These are phyloP conservation scores for Fusarium equiseti DNA, from an alignment of 2,329 filamentous ascomycete species.

Conservation along the genomic window DNA sequence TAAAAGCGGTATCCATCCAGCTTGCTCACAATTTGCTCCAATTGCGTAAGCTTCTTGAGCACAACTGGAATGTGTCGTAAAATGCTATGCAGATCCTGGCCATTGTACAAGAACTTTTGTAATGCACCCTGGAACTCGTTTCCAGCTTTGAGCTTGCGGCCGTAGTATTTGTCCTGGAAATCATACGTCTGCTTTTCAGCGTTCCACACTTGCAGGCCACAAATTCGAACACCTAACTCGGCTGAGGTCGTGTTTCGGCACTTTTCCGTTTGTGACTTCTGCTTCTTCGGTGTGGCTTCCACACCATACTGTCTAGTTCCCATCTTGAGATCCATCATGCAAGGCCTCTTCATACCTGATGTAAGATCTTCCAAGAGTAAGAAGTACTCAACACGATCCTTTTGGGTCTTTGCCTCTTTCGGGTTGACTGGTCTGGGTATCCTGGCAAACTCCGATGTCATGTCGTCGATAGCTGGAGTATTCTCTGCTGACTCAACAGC, in stretches of 20 bases:
- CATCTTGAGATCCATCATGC: slow-evolving; percentile 99
- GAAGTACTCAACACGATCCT: slow-evolving; percentile 87
- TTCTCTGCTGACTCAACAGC: slow-evolving; percentile 53
- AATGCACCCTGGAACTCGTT: slow-evolving; percentile 89
- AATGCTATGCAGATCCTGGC: slow-evolving; percentile 82
- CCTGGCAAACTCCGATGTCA: slow-evolving; percentile 48
- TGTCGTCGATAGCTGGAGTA: slow-evolving; percentile 51
- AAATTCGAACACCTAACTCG: slow-evolving; percentile 91
- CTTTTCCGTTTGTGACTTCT: slow-evolving; percentile 91
- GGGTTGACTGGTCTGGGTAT: slow-evolving; percentile 77
- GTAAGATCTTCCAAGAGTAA: slow-evolving; percentile 94
- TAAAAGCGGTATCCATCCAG: slow-evolving; percentile 93
- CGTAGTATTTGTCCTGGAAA: slow-evolving; percentile 99
- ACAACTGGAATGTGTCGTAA: slow-evolving; percentile 89
- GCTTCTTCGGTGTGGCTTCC: slow-evolving; percentile 91
- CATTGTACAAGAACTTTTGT: slow-evolving; percentile 91
- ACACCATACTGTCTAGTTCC: slow-evolving; percentile 96
- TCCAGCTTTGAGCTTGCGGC: slow-evolving; percentile 87
- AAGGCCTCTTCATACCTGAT: slow-evolving; percentile 94
- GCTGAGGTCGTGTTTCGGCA: slow-evolving; percentile 92
- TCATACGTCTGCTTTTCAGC: slow-evolving; percentile 83
- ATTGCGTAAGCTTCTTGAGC: slow-evolving; percentile 81
- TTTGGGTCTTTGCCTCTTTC: slow-evolving; percentile 77
- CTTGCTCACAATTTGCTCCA: slow-evolving; percentile 85
- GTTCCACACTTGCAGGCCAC: slow-evolving; percentile 97